A percentile compares a stretch with the other conserved stretches of the same genome.
These are phyloP conservation scores for Discostella pseudostelligera DNA, from an alignment of 108 stramenopile genomes.

Conservation along the genomic window DNA sequence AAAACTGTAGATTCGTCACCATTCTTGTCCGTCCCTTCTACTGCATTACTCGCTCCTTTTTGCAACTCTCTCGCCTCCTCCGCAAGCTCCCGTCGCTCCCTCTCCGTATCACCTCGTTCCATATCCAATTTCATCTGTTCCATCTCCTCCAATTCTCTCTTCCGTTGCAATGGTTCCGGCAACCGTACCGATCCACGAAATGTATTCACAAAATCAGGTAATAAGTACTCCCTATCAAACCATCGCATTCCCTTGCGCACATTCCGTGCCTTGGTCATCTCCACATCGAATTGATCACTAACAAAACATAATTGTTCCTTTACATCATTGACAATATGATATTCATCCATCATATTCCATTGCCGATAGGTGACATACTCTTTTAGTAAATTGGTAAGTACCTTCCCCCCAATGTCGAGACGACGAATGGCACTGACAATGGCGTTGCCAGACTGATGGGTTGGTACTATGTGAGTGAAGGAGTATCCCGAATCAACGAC, in stretches of 20 bases:
- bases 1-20: slow-evolving; percentile 14
- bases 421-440: slow-evolving; percentile 62
- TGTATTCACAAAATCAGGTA: slow-evolving; percentile 88
- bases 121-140: slow-evolving; percentile 27
- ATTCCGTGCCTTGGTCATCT: slow-evolving; percentile 58
- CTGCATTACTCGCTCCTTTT: slow-evolving; percentile 4
- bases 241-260: slow-evolving; percentile 55
- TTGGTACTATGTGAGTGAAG: slow-evolving; percentile 85
- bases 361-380: slow-evolving; percentile 91
- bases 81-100: slow-evolving; percentile 25
- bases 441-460: slow-evolving; percentile 48
- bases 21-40: slow-evolving; percentile 21
- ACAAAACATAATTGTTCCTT: slow-evolving; percentile 65
- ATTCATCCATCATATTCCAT: slow-evolving; percentile 98
- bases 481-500: slow-evolving; percentile 92
- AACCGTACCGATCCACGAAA: slow-evolving; percentile 63
- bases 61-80: slow-evolving; percentile 49
- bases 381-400: slow-evolving; percentile 90
- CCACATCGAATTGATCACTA: slow-evolving; percentile 68
- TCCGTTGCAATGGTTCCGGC: slow-evolving; percentile 52
- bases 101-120: slow-evolving; percentile 27
- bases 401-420: slow-evolving; percentile 88
- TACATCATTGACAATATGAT: slow-evolving; percentile 81
- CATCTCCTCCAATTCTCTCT: slow-evolving; percentile 42
- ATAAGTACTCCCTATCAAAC: slow-evolving; percentile 84